A percentile compares a stretch with the other conserved stretches of the same genome.
Conservation (phyloP, 2,329 filamentous ascomycete genomes). For the Dactylellina drechsleri region DNA sequence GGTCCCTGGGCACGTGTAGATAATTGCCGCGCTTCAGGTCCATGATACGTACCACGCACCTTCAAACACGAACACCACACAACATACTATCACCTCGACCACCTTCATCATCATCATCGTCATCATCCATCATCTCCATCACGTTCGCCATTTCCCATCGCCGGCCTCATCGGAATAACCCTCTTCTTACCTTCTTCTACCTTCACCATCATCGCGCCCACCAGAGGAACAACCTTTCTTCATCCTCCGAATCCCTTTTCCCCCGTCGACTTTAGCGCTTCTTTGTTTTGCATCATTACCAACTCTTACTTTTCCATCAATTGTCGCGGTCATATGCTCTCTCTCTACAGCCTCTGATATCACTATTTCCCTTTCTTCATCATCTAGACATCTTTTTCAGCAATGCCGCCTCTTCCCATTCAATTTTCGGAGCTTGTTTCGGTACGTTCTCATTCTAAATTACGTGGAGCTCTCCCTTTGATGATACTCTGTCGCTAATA, state of each 20-base stretch:
- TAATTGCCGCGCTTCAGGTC: conserved; percentile 43
- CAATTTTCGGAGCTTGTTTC: conserved; percentile 92
- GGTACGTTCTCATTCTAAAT: conserved; percentile 66
- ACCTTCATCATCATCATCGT: conserved; percentile 18
- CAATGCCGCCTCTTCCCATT: conserved; percentile 75
- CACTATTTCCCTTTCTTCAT: conserved; percentile 49
- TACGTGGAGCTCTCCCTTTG: conserved; percentile 62
- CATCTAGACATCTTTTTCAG: conserved; percentile 35
- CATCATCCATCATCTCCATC: conserved; percentile 18
- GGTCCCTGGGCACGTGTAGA: neutral
- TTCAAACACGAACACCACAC: conserved; percentile 49
- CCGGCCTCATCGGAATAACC: conserved; percentile 18
- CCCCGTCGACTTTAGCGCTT: conserved; percentile 44
- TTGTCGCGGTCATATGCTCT: conserved; percentile 52
- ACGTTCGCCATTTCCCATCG: conserved; percentile 33
- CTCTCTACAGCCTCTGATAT: conserved; percentile 31
- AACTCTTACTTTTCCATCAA: conserved; percentile 24
- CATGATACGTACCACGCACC: conserved; percentile 43
- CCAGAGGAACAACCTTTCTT: conserved; percentile 9
- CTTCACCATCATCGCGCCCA: neutral
- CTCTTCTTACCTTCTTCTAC: conserved; percentile 14
- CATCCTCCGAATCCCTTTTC: conserved; percentile 24
- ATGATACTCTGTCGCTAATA: conserved; percentile 9
- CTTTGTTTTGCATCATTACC: conserved; percentile 16
- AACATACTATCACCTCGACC: conserved; percentile 14